phyloP scores from a whole-genome alignment of 257 asterid species.

The Capsicum rhomboideum region DNA sequence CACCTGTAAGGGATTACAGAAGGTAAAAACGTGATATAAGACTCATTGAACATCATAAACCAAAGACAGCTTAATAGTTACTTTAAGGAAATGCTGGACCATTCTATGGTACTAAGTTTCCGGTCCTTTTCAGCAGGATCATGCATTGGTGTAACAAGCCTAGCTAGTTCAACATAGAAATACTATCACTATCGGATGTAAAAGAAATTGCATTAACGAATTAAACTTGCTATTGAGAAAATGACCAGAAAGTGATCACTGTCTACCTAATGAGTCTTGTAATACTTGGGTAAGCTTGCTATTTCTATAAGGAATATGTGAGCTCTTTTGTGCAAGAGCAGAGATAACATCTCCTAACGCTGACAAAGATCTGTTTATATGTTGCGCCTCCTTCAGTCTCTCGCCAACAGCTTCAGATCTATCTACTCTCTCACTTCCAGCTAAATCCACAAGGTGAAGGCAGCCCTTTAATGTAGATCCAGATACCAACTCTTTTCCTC shows the following conservation, averaged over 20 bases:
- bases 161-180: not conserved
- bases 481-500: constrained; percentile 74
- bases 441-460: constrained; percentile 88
- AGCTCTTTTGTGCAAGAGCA: constrained; percentile 81
- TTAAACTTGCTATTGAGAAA: not conserved
- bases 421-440: constrained; percentile 91
- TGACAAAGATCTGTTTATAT: constrained; percentile 78
- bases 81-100: too few species aligned
- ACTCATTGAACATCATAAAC: not conserved
- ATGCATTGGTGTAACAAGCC: not conserved
- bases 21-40: not conserved
- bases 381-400: constrained; percentile 91
- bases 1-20: constrained; percentile 26
- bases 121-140: not conserved
- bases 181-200: not conserved
- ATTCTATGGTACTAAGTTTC: not conserved
- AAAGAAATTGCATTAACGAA: not conserved
- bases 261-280: constrained; percentile 80
- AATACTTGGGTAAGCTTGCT: constrained; percentile 94
- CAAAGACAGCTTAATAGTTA: too few species aligned
- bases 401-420: constrained; percentile 92
- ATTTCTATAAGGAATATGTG: constrained; percentile 83
- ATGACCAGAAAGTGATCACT: not conserved
- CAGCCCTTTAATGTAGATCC: constrained; percentile 73
- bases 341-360: constrained; percentile 94